phyloP scores from a whole-genome alignment of 306 rosid species.

The Coriaria nepalensis region DNA sequence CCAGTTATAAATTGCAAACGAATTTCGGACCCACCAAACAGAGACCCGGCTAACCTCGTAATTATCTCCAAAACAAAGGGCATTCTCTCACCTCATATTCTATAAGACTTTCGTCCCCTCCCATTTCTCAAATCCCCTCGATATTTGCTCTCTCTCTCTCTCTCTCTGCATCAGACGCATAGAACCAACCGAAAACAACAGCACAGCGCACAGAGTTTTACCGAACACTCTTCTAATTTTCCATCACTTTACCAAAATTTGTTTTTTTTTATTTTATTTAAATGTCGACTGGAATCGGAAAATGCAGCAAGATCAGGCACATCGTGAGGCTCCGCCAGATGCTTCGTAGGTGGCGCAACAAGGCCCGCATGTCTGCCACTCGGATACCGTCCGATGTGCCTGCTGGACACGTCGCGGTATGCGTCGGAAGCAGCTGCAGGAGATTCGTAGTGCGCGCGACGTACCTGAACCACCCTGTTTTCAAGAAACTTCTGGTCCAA shows the following conservation, averaged over 20 bases:
- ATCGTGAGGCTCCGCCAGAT: constrained; percentile 80
- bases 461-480: constrained; percentile 78
- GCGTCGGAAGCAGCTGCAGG: constrained; percentile 48
- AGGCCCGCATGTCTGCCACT: constrained; percentile 52
- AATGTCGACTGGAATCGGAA: constrained; percentile 50
- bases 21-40: neutral
- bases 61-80: constrained; percentile 24
- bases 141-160: neutral
- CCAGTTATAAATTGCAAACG: neutral
- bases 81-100: neutral
- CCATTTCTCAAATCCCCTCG: constrained; percentile 6
- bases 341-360: constrained; percentile 83
- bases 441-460: constrained; percentile 64
- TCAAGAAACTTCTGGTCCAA: constrained; percentile 54
- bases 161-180: neutral
- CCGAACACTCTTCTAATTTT: neutral
- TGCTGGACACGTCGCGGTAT: constrained; percentile 76
- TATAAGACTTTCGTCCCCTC: constrained; percentile 18
- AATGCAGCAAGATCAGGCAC: constrained; percentile 88
- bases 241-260: constrained; percentile 12
- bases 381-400: constrained; percentile 79
- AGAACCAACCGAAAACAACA: neutral
- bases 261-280: too few relatives aligned
- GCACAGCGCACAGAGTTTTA: neutral
- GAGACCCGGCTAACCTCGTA: constrained; percentile 20